Base-by-base conservation (phyloP, 2,329 filamentous ascomycete species). In the Chrysoporthe deuterocubensis region DNA sequence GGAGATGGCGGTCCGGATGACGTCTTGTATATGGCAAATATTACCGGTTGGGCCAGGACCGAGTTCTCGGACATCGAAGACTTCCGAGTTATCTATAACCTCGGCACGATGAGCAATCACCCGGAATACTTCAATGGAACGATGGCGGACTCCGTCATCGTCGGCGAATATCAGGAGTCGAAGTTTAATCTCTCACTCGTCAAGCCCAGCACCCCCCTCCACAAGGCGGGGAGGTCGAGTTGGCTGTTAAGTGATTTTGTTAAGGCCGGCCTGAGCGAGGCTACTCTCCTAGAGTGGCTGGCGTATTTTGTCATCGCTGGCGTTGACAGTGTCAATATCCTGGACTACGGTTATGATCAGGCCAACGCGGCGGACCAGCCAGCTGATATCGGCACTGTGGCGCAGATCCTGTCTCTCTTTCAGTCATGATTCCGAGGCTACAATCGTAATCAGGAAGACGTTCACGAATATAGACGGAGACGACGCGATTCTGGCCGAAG, bases 1-100 rank as follows among this genome's bases (percentile, higher is more conserved):
- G 65, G n/a, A 71, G 66, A 48, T 69, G 60, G 1, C 67, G 18
- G 32, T 69, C 42, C 46, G 3, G 8, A 57, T 16, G 62, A 68
- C 43, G 56, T 68, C 6, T 14, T 56, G 1, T 68, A 65, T 26
- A 65, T 68, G 66, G 13, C 18, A 9, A 50, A 46, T 57, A 13
- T 68, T 26, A 40, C 37, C 16, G 18, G 54, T 44, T 26, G 46
- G 40, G 61, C 44, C 26, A 40, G 21, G 18, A 37, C 54, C 21
- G 21, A 13, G n/a, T 52, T 65, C 32, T 37, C 54, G 13, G 44
- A 61, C n/a, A 26, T 37, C 16, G 34, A 52, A 34, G 44, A 16
- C 2, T 65, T 56, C 34, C 58, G 26, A 40, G 46, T 50, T 14
- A 43, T 68, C 32, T 68, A 65, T 57, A 68, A 68, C 56, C 37